Evolutionary conservation across 2,329 filamentous ascomycete species (phyloP), one percentile per base, ranked within the genome.

Genomic region (Paecilomyces dactylethromorphus): DNA sequence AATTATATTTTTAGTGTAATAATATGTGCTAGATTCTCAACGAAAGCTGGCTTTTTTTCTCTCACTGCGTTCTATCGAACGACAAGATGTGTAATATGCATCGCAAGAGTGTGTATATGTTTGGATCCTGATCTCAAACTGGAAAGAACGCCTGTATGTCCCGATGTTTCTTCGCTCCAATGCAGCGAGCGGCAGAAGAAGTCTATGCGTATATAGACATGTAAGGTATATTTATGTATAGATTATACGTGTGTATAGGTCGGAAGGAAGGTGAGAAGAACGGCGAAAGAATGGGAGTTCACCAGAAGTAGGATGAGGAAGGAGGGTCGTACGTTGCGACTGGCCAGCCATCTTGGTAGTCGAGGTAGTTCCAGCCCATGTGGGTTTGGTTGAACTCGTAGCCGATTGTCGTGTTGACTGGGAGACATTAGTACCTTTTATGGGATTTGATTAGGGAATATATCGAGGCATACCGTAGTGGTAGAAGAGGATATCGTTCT

Each of bases 401-500:
- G n/a, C 39, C 39, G n/a, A 45, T 8, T 18, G 39, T 45, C n/a
- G 39, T 45, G 39, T 45, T 45, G 39, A 45, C 39, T 45, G 45
- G 22, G 13, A 52, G 26, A 15, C 13, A 57, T 35, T 32, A 18
- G 29, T 57, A 31, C 21, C 10, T 45, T 6, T 21, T 15, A 5
- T 45, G 3, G 15, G 8, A 21, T 18, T n/a, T 1, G 13, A 18
- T n/a, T 45, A 8, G 15, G n/a, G 15, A 18, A 18, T 45, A 18
- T 8, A 8, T n/a, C n/a, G 39, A 10, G 15, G 65, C 69, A 60
- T 58, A 73, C 71, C 60, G 50, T 73, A 74, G 52, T 74, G 71
- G 55, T 74, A 74, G 57, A 71, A 74, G 3, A 74, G 65, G 22
- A 70, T 61, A 54, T 74, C 71, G 3, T 59, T 64, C 6, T 63